Conservation (phyloP, 192 early-diverging fungal genomes). For the Coemansia sp. region DNA sequence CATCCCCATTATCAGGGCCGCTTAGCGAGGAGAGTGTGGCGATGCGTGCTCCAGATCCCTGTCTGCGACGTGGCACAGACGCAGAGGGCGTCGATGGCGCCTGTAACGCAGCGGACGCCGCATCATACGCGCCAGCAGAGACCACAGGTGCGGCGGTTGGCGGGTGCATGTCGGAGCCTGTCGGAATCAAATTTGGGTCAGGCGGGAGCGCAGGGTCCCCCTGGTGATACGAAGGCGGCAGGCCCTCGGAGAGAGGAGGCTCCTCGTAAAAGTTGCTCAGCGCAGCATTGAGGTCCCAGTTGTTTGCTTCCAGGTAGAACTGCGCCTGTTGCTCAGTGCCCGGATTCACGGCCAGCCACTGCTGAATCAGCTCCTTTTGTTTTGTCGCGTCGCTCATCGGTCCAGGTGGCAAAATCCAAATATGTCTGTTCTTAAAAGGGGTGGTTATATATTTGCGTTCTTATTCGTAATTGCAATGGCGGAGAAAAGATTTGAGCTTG, state of each 20-base stretch:
- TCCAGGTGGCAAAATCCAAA: background rate
- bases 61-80: conserved; percentile 42
- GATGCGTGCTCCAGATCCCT: conserved; percentile 50
- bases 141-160: conserved; percentile 32
- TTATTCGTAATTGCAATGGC: too few relatives aligned
- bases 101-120: conserved; percentile 10
- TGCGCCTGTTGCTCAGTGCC: conserved; percentile 60
- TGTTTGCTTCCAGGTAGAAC: conserved; percentile 74
- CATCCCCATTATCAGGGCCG: conserved; percentile 15
- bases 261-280: conserved; percentile 70
- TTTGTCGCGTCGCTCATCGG: conserved; percentile 30
- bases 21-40: conserved; percentile 47
- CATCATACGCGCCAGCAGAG: conserved; percentile 25
- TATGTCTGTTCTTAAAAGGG: background rate
- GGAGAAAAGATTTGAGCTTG: too few relatives aligned
- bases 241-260: conserved; percentile 52
- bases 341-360: conserved; percentile 60
- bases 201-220: conserved; percentile 37
- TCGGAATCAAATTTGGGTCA: conserved; percentile 34
- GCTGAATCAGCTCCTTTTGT: conserved; percentile 59
- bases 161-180: conserved; percentile 9
- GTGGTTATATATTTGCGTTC: too few relatives aligned
- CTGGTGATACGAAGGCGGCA: conserved; percentile 31
- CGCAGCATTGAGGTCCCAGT: conserved; percentile 75
- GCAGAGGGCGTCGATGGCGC: conserved; percentile 15